A percentile compares a stretch with the other conserved stretches of the same genome.
Conservation (phyloP, 352 stramenopile genomes). For the Phytophthora ramorum region DNA sequence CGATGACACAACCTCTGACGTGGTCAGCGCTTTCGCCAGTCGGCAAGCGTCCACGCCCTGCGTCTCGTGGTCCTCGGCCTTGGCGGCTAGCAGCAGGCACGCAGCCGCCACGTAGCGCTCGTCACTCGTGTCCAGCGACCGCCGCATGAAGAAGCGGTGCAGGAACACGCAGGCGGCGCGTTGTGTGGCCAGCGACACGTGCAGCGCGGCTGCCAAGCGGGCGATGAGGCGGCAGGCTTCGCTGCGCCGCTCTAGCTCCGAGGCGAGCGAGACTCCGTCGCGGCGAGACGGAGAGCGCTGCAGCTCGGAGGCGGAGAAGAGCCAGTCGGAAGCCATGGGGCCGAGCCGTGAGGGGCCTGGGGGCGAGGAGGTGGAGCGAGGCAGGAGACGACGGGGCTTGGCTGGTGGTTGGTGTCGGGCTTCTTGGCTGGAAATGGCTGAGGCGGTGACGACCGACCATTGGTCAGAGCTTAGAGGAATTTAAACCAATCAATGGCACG, state of each 20-base stretch:
- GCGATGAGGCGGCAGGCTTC: slow-evolving; percentile 45
- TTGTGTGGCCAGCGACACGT: slow-evolving; percentile 44
- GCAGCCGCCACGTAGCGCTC: slow-evolving; percentile 37
- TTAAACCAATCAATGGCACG: too few relatives aligned
- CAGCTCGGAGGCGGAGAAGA: slow-evolving; percentile 46
- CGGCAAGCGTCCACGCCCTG: slow-evolving; percentile 35
- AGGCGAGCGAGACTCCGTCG: slow-evolving; percentile 38
- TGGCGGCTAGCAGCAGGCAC: slow-evolving; percentile 55
- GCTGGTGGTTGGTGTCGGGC: slow-evolving; percentile 1
- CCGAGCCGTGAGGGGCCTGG: slow-evolving; percentile 3
- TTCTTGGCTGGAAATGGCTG: slow-evolving; percentile 18
- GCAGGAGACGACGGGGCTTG: slow-evolving; percentile 1
- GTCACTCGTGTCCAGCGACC: slow-evolving; percentile 44
- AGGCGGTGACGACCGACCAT: neutral
- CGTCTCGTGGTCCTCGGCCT: slow-evolving; percentile 52
- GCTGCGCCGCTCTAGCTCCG: slow-evolving; percentile 38
- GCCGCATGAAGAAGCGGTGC: slow-evolving; percentile 57
- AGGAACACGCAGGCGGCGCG: slow-evolving; percentile 54
- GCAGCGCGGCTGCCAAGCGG: slow-evolving; percentile 33
- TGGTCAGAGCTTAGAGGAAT: neutral
- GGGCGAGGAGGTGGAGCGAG: neutral
- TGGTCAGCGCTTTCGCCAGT: slow-evolving; percentile 30
- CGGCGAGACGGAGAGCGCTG: slow-evolving; percentile 35
- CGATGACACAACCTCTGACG: slow-evolving; percentile 1
- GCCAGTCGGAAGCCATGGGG: slow-evolving; percentile 41